phyloP scores from a whole-genome alignment of 805 yeast species.

The Metschnikowia vanudenii region DNA sequence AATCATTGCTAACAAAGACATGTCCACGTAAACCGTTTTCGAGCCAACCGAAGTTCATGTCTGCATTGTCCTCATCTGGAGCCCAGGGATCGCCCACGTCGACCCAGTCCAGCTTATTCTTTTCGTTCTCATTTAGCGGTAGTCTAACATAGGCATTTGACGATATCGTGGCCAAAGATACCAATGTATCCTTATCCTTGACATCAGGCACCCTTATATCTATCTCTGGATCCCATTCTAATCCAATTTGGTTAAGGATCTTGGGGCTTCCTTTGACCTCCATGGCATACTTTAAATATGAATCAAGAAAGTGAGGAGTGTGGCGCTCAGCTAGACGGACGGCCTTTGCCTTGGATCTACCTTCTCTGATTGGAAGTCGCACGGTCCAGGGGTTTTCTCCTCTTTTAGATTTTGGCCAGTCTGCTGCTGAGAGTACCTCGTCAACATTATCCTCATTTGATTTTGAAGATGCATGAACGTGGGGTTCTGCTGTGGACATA shows the following conservation, averaged over 20 bases:
- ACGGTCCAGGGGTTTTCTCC: slow-evolving; percentile 42
- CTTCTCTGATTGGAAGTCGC: slow-evolving; percentile 28
- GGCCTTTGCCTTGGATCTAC: slow-evolving; percentile 20
- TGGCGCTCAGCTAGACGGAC: slow-evolving; percentile 37
- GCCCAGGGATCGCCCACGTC: slow-evolving; percentile 57
- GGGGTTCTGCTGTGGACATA: background rate
- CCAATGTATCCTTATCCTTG: slow-evolving; percentile 67
- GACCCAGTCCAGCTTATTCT: slow-evolving; percentile 74
- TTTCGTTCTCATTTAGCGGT: slow-evolving; percentile 54
- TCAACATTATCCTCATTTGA: background rate
- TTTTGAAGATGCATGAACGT: background rate
- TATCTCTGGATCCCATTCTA: slow-evolving; percentile 65
- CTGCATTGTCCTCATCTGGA: slow-evolving; percentile 54
- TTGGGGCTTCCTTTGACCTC: slow-evolving; percentile 39
- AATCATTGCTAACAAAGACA: slow-evolving; percentile 63
- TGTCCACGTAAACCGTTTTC: slow-evolving; percentile 87
- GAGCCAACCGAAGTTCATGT: slow-evolving; percentile 82
- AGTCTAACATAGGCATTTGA: slow-evolving; percentile 85
- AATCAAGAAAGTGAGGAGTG: slow-evolving; percentile 62
- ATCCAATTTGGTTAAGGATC: slow-evolving; percentile 34
- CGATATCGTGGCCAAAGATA: slow-evolving; percentile 78
- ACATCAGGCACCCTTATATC: slow-evolving; percentile 67
- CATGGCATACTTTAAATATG: slow-evolving; percentile 59
- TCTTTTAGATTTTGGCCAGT: slow-evolving; percentile 36
- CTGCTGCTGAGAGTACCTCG: slow-evolving; percentile 20